These are phyloP conservation scores for Russula foetens DNA, from an alignment of 768 basidiomycete genomes.

Conservation along the genomic window DNA sequence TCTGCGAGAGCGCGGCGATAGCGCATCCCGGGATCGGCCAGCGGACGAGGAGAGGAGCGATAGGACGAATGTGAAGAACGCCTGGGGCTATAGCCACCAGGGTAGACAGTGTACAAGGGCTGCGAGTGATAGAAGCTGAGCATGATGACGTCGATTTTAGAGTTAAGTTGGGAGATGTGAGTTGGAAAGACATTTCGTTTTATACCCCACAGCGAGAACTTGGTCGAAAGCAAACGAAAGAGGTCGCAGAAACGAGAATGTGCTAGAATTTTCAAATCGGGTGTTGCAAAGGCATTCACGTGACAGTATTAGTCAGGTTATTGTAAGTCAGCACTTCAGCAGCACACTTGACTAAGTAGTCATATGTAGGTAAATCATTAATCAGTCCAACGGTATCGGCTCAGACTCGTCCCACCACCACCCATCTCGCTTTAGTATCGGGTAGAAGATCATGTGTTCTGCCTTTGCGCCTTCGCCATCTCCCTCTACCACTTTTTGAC, in stretches of 20 bases:
- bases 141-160: background rate
- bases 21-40: background rate
- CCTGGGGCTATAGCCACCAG: too few relatives aligned
- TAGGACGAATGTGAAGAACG: background rate
- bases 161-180: background rate
- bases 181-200: background rate
- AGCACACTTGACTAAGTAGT: background rate
- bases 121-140: background rate
- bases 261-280: background rate
- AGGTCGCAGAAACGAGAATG: background rate
- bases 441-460: slow-evolving; percentile 6
- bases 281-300: too few relatives aligned
- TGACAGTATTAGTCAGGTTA: background rate
- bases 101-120: background rate
- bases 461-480: background rate
- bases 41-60: background rate
- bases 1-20: slow-evolving; percentile 15
- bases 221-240: background rate
- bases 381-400: background rate
- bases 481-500: background rate
- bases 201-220: background rate
- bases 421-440: background rate
- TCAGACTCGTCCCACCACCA: slow-evolving; percentile 11
- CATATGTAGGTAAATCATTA: too few relatives aligned
- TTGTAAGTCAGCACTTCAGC: too few relatives aligned